These are phyloP conservation scores for Paraphoma sp. DNA, from an alignment of 2,329 filamentous ascomycete genomes.

Conservation along the genomic window DNA sequence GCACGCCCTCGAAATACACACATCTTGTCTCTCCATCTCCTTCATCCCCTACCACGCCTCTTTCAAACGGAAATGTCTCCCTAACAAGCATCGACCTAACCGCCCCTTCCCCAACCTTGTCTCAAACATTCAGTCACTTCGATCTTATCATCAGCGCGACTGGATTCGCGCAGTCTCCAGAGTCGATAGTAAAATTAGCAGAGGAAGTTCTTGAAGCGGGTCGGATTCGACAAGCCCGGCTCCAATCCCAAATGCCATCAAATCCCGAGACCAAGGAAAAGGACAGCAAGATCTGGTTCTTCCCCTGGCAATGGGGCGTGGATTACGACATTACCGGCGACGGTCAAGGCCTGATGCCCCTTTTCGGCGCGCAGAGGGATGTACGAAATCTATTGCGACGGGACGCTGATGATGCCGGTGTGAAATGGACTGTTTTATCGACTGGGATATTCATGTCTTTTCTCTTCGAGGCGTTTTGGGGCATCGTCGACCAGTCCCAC, in stretches of 20 bases:
- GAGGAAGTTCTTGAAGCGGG: conserved; percentile 61
- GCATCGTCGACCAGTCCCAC: conserved; percentile 60
- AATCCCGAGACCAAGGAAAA: background rate
- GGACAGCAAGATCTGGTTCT: conserved; percentile 50
- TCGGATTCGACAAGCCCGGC: conserved; percentile 43
- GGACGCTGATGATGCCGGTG: conserved; percentile 35
- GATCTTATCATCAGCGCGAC: conserved; percentile 66
- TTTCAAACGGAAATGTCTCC: conserved; percentile 37
- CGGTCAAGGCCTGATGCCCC: conserved; percentile 63
- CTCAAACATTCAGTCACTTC: conserved; percentile 50
- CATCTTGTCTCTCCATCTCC: conserved; percentile 33
- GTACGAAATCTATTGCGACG: conserved; percentile 35
- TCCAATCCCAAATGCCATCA: no score
- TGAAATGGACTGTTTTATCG: conserved; percentile 70
- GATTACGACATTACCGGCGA: conserved; percentile 71
- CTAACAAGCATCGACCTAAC: conserved; percentile 52
- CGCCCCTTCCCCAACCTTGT: conserved; percentile 34
- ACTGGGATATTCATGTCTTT: conserved; percentile 76
- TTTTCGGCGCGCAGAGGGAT: conserved; percentile 72
- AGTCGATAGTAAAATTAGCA: conserved; percentile 64
- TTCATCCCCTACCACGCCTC: conserved; percentile 19
- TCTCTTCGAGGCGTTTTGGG: conserved; percentile 68
- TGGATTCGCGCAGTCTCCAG: conserved; percentile 64
- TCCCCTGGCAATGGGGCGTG: conserved; percentile 78
- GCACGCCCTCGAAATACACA: conserved; percentile 53